phyloP scores from a whole-genome alignment of 768 basidiomycete genomes.

The Peribolospora baueri region DNA sequence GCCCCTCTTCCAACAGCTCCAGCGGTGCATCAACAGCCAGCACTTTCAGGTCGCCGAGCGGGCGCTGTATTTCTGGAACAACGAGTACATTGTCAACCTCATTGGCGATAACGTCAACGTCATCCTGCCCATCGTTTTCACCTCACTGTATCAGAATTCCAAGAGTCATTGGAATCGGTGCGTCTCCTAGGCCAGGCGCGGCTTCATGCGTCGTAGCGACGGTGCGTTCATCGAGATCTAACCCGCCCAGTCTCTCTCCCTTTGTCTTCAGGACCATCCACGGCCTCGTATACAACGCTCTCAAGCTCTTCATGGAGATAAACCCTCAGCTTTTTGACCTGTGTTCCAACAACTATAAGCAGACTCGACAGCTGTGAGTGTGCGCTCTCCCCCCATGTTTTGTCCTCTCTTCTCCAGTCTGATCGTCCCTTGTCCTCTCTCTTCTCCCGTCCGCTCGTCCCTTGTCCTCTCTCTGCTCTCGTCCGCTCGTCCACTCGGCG shows the following conservation, averaged over 20 bases:
- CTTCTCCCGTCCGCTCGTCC: neutral
- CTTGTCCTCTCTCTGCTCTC: neutral
- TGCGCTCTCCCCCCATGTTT: neutral
- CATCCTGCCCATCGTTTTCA: constrained; percentile 89
- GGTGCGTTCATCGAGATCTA: neutral
- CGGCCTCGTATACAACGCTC: constrained; percentile 94
- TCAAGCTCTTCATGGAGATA: constrained; percentile 97
- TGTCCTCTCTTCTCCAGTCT: neutral
- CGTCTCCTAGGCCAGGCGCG: constrained; percentile 15
- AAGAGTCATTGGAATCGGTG: constrained; percentile 97
- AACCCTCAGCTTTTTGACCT: constrained; percentile 85
- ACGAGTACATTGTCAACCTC: constrained; percentile 96
- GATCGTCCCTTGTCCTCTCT: neutral
- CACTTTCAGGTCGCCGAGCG: constrained; percentile 99
- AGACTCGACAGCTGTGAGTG: constrained; percentile 57
- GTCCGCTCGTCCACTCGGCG: neutral
- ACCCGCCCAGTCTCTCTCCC: neutral
- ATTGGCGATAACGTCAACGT: constrained; percentile 85
- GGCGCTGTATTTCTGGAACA: constrained; percentile 94
- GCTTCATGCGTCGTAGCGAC: neutral
- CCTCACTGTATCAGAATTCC: constrained; percentile 81
- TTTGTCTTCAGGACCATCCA: constrained; percentile 60
- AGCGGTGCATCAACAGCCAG: constrained; percentile 92
- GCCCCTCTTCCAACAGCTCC: constrained; percentile 74
- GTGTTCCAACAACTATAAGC: constrained; percentile 77